Base-by-base conservation (phyloP, 2,329 filamentous ascomycete species). In the Myriosclerotinia scirpicola region DNA sequence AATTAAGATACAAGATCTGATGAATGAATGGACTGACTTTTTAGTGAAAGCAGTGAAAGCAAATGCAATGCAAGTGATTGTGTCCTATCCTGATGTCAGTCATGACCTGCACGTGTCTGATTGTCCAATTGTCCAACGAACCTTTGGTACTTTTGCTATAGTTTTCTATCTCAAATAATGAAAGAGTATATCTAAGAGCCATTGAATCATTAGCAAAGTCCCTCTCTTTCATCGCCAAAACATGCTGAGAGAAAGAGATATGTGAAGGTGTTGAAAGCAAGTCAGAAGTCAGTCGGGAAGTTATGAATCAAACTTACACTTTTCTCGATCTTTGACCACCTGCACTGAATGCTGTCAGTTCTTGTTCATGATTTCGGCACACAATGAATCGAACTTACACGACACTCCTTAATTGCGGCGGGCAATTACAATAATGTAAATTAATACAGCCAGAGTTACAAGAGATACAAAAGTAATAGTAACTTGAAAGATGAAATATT, bases 31-130 rank as follows among this genome's bases (percentile, higher is more conserved):
- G 5, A 61, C 58, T 22, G 20, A 50, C 44, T 48, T 50, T 61
- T 14, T 50, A 50, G 8, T 50, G 3, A 60, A 40, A 60, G 63
- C 36, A 50, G 8, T 50, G 3, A 60, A 40, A 60, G 63, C 36
- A 53, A 53, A 44, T 34, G 46, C 44, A 65, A 36, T 36, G 36
- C 54, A 65, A 60, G 63, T 44, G 63, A 52, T 52, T 59, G 61
- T 44, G 17, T 30, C 1, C 38, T 20, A 22, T 22, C 5, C 17
- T 55, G 20, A 56, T 50, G 20, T 22, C 4, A 20, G 9, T 26
- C 22, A 20, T 38, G 42, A 58, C 15, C 5, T 58, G n/a, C 34
- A 58, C 54, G 5, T 58, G 42, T 6, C 2, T 48, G 42, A 22
- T n/a, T 50, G n/a, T n/a, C n/a, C n/a, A 26, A 22, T n/a, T 50